phyloP scores from a whole-genome alignment of 2,329 filamentous ascomycete genomes.

The Podosphaera xanthii region DNA sequence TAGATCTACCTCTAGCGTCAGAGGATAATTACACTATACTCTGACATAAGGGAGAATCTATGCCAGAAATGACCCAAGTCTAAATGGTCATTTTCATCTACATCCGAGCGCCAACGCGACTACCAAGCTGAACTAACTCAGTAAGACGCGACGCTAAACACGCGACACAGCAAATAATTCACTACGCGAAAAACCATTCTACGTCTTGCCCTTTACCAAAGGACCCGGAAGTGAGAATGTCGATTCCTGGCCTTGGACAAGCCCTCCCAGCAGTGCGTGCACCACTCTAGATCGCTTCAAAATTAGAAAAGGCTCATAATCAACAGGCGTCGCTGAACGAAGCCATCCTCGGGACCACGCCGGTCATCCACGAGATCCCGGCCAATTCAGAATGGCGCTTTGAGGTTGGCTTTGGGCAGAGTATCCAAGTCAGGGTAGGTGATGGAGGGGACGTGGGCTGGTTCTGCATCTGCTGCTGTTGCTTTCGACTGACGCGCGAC shows the following conservation, averaged over 20 bases:
- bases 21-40: no score
- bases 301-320: constrained; percentile 1
- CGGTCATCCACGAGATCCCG: constrained; percentile 28
- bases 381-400: constrained; percentile 60
- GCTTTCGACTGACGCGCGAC: constrained; percentile 8
- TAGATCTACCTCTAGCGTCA: no score
- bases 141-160: no score
- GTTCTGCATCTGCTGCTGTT: not conserved
- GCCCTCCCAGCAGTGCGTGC: constrained; percentile 33
- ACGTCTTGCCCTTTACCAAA: not conserved
- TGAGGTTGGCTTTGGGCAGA: constrained; percentile 35
- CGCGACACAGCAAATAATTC: no score
- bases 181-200: no score
- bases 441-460: not conserved
- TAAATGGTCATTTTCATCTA: no score
- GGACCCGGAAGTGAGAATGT: constrained; percentile 26
- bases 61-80: no score
- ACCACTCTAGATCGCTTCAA: constrained; percentile 1
- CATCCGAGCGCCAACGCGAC: no score
- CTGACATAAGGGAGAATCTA: no score
- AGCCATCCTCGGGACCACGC: constrained; percentile 17
- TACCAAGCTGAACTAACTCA: no score
- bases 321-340: constrained; percentile 10
- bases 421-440: constrained; percentile 28
- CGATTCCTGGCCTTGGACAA: constrained; percentile 51